phyloP scores from a whole-genome alignment of 139 green algal species.

The Pseudopediastrum boryanum region DNA sequence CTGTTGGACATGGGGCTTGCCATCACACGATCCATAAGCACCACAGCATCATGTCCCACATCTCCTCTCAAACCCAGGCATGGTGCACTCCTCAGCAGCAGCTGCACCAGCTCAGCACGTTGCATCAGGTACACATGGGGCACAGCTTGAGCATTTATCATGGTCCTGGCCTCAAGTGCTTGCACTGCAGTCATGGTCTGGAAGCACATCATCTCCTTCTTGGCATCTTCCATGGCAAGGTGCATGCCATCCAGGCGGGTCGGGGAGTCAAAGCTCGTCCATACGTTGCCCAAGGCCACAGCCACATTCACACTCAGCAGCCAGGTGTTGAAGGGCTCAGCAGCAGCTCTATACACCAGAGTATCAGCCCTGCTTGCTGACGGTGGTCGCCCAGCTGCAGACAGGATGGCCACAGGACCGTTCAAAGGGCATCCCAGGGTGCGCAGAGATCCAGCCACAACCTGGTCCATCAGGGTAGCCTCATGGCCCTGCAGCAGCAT shows the following conservation, averaged over 20 bases:
- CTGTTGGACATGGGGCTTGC: slow-evolving; percentile 15
- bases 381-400: not conserved
- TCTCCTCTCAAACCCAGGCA: slow-evolving; percentile 36
- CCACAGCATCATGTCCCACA: slow-evolving; percentile 58
- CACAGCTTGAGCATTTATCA: slow-evolving; percentile 16
- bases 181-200: slow-evolving; percentile 28
- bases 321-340: not conserved
- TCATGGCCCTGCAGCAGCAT: slow-evolving; percentile 30
- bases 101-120: slow-evolving; percentile 12
- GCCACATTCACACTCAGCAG: not conserved
- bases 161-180: not conserved
- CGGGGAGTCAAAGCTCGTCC: not conserved
- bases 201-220: slow-evolving; percentile 8
- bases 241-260: slow-evolving; percentile 18
- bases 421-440: not conserved
- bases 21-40: slow-evolving; percentile 59
- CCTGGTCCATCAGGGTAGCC: not conserved
- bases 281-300: not conserved
- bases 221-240: slow-evolving; percentile 15
- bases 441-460: not conserved
- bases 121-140: slow-evolving; percentile 8
- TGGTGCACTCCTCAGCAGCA: slow-evolving; percentile 24
- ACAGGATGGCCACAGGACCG: not conserved
- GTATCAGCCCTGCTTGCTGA: not conserved
- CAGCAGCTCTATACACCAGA: slow-evolving; percentile 11